phyloP scores from a whole-genome alignment of 345 rosid species.

The Melaleuca alternifolia region DNA sequence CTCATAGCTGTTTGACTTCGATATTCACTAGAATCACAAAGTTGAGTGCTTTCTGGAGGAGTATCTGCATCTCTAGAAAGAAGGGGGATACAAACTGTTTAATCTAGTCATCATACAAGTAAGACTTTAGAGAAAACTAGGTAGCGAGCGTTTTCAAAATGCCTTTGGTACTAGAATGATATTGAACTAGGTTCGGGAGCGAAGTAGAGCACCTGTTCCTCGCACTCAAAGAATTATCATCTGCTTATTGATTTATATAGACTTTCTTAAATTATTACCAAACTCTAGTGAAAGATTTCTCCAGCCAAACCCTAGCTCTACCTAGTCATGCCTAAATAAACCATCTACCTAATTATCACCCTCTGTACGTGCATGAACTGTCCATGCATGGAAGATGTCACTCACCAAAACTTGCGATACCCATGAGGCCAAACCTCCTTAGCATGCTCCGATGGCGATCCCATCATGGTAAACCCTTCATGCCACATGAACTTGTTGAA shows the following conservation, averaged over 20 bases:
- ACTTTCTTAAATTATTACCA: neutral
- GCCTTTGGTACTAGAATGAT: neutral
- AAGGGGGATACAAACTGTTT: neutral
- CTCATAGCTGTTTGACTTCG: neutral
- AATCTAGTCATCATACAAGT: neutral
- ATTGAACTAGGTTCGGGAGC: neutral
- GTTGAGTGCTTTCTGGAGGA: neutral
- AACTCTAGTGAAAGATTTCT: neutral
- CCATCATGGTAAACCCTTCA: conserved; percentile 81
- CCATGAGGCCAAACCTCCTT: conserved; percentile 60
- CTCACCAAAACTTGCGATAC: conserved; percentile 53
- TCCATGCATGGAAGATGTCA: conserved; percentile 21
- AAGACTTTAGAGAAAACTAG: neutral
- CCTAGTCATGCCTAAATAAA: neutral
- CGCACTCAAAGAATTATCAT: neutral
- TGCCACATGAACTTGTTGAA: conserved; percentile 79
- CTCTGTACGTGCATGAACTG: neutral
- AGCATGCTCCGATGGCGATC: conserved; percentile 56
- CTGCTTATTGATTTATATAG: neutral
- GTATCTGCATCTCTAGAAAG: neutral
- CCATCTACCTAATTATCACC: neutral
- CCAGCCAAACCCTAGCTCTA: neutral
- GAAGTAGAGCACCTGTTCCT: neutral
- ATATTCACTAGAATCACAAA: neutral
- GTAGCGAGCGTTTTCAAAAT: neutral